phyloP scores from a whole-genome alignment of 2,329 filamentous ascomycete species.

The Aspergillus novoparasiticus region DNA sequence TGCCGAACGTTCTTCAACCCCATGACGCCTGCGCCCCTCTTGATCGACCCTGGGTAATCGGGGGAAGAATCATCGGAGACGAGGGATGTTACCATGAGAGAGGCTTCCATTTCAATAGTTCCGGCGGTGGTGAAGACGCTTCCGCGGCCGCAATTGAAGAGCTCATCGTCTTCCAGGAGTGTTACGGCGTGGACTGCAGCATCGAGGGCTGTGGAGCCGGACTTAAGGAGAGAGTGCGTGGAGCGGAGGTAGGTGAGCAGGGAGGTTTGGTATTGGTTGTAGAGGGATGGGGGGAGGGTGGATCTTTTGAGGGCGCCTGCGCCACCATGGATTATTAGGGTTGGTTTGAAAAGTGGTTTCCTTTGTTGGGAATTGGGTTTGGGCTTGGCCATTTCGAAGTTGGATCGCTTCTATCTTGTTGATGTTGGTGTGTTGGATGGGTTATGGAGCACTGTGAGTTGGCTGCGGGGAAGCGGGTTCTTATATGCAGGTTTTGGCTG shows the following conservation, averaged over 20 bases:
- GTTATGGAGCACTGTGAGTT: background rate
- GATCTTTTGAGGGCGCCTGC: constrained; percentile 68
- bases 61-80: background rate
- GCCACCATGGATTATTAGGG: constrained; percentile 72
- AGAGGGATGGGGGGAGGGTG: constrained; percentile 61
- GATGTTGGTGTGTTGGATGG: background rate
- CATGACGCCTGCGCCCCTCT: constrained; percentile 77
- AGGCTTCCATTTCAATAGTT: constrained; percentile 82
- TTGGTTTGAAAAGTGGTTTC: constrained; percentile 47
- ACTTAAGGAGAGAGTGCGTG: constrained; percentile 44
- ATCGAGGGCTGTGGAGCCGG: constrained; percentile 65
- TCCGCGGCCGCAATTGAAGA: constrained; percentile 84
- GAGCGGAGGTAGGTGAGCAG: constrained; percentile 63
- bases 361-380: background rate
- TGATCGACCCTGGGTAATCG: constrained; percentile 54
- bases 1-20: constrained; percentile 74
- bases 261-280: constrained; percentile 60
- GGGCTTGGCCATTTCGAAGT: background rate
- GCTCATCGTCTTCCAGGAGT: constrained; percentile 74
- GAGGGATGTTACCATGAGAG: constrained; percentile 73
- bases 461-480: background rate
- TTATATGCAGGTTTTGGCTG: background rate
- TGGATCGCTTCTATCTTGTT: background rate
- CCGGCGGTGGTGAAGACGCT: constrained; percentile 85
- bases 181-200: constrained; percentile 74